These are phyloP conservation scores for Russula sp. DNA, from an alignment of 768 basidiomycete species.

Conservation along the genomic window DNA sequence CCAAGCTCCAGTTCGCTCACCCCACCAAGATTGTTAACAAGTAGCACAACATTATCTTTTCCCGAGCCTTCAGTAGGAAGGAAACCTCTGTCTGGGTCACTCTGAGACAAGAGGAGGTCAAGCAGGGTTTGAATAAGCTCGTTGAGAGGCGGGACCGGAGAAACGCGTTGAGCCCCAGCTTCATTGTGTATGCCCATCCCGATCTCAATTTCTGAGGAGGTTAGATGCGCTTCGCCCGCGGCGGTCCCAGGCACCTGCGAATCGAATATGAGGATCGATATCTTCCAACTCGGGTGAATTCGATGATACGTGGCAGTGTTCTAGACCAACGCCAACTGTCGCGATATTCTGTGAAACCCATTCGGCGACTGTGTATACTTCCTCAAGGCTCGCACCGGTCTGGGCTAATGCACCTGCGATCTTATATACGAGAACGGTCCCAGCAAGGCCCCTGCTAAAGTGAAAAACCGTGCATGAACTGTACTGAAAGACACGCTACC, in stretches of 20 bases:
- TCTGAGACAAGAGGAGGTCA: conserved; percentile 61
- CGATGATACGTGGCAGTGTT: conserved; percentile 71
- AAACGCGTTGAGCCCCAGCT: conserved; percentile 60
- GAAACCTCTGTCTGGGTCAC: conserved; percentile 73
- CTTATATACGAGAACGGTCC: conserved; percentile 83
- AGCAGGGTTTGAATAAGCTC: conserved; percentile 67
- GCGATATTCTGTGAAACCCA: conserved; percentile 61
- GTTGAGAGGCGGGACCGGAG: conserved; percentile 64
- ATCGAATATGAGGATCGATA: conserved; percentile 1
- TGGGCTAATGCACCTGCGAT: conserved; percentile 79
- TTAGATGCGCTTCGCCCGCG: conserved; percentile 47
- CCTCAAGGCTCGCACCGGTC: conserved; percentile 58
- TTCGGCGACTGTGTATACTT: conserved; percentile 61
- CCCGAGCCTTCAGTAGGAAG: conserved; percentile 59
- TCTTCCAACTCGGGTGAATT: not conserved
- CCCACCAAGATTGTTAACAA: conserved; percentile 87
- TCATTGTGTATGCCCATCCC: conserved; percentile 94
- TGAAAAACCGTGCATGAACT: not conserved
- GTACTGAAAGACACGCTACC: conserved; percentile 35
- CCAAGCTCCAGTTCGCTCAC: conserved; percentile 77
- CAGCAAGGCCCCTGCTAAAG: conserved; percentile 65
- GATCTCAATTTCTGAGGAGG: conserved; percentile 68
- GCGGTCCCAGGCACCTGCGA: conserved; percentile 74
- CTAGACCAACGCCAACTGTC: conserved; percentile 82
- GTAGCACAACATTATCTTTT: conserved; percentile 63